Conservation (phyloP, 2,329 filamentous ascomycete species). For the Thelonectria discophora region DNA sequence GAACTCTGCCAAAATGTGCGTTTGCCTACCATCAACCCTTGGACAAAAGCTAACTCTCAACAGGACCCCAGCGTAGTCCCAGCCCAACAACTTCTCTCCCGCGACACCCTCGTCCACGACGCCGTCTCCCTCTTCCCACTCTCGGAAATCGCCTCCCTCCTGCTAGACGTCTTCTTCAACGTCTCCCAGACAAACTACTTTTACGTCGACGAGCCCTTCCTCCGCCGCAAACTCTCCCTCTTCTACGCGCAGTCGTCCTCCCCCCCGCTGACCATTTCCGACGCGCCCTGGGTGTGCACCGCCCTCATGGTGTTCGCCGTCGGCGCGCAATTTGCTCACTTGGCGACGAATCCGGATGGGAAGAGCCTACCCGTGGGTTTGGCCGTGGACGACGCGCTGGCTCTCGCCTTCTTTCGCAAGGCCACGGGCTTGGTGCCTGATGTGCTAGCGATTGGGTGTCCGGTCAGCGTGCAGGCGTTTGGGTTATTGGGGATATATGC, state of each 20-base stretch:
- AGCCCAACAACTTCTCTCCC: constrained; percentile 16
- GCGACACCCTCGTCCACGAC: constrained; percentile 26
- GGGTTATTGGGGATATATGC: constrained; percentile 33
- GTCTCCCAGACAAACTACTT: constrained; percentile 39
- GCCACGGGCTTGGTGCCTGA: constrained; percentile 28
- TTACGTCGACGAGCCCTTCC: constrained; percentile 32
- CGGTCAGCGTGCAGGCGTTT: constrained; percentile 35
- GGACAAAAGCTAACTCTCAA: no score
- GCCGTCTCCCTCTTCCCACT: constrained; percentile 31
- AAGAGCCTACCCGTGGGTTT: constrained; percentile 24
- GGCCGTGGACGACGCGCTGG: constrained; percentile 28
- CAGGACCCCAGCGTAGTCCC: not conserved
- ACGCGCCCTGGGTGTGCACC: constrained; percentile 35
- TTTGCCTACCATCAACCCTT: not conserved
- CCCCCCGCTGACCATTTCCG: constrained; percentile 2
- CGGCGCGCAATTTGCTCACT: constrained; percentile 34
- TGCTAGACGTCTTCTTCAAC: constrained; percentile 37
- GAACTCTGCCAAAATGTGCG: constrained; percentile 17
- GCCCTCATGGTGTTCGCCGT: constrained; percentile 37
- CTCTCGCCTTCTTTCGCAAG: constrained; percentile 29
- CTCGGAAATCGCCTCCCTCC: constrained; percentile 21
- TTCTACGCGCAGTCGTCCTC: constrained; percentile 26
- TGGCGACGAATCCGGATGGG: constrained; percentile 15
- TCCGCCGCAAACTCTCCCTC: constrained; percentile 26
- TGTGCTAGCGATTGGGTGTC: constrained; percentile 27